Evolutionary conservation across 129 eudicot genomes (phyloP), one percentile per base, ranked within the genome.

Genomic region (Arctium lappa): DNA sequence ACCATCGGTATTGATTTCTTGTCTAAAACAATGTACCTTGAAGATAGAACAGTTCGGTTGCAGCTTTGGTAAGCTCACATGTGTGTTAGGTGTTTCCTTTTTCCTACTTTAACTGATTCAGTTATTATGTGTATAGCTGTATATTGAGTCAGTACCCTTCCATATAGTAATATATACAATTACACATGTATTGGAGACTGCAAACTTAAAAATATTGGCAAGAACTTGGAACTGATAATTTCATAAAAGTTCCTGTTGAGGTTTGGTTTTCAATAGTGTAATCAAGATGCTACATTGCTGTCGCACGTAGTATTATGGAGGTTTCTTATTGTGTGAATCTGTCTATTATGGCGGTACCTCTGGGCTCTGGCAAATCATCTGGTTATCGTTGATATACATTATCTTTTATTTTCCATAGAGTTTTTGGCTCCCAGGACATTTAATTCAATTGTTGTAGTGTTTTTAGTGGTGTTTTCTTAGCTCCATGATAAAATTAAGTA

Each of bases 11-110:
- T 93, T 22, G 97, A 93, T 83, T 93, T 93, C 74, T 79, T 93
- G 84, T 89, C 93, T 39, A 93, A 93, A 81, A 89, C 97, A 34
- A 89, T 91, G 93, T 89, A 93, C 84, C 93, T 91, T 83, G 95
- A 91, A 86, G 97, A 92, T 87, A 84, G 90, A 86, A 82, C 97
- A 56, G 86, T 92, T 66, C 94, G 94, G 72, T 80, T 93, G 85
- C 95, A 93, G 84, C 92, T 93, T 48, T 93, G 97, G 95, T 93
- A 86, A 50, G 89, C 53, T 46, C 8, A 76, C 44, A n/a, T 71
- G 69, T 53, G 38, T 56, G 27, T 39, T 9, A 31, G 13, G 6
- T 40, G 15, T 82, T 82, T 22, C 63, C 39, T 12, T 33, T 44
- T 71, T 22, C 18, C 8, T 18, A 12, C 16, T 75, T 22, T 12